Conservation (phyloP, 257 asterid genomes). For the Nicotiana sylvestris region DNA sequence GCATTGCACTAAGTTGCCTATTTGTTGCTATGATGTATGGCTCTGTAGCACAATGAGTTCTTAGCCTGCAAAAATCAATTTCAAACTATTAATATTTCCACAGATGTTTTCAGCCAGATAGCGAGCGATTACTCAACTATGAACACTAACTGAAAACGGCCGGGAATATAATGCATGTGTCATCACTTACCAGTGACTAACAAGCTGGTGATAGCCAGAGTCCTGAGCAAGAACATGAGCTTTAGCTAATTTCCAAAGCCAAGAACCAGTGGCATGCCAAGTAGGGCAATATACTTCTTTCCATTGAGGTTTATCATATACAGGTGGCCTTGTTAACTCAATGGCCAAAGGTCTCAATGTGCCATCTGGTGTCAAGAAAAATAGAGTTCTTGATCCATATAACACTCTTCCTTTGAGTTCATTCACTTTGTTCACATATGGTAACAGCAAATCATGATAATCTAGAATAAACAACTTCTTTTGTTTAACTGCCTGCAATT, state of each 20-base stretch:
- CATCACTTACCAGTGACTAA: slow-evolving; percentile 65
- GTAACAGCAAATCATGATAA: slow-evolving; percentile 66
- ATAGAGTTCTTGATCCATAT: slow-evolving; percentile 73
- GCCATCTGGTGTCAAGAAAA: slow-evolving; percentile 43
- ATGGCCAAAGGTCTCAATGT: slow-evolving; percentile 63
- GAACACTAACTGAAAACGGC: too few relatives aligned
- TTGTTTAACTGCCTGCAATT: slow-evolving; percentile 53
- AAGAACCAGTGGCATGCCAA: slow-evolving; percentile 53
- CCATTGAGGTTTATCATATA: slow-evolving; percentile 63
- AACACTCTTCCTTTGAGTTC: slow-evolving; percentile 46
- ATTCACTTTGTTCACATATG: slow-evolving; percentile 63
- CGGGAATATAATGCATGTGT: background rate
- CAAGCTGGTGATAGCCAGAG: slow-evolving; percentile 63
- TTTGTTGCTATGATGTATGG: slow-evolving; percentile 74
- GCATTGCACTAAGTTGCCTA: slow-evolving; percentile 76
- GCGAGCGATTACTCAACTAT: too few relatives aligned
- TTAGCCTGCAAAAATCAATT: slow-evolving; percentile 41
- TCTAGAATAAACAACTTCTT: slow-evolving; percentile 67
- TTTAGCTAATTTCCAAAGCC: slow-evolving; percentile 83
- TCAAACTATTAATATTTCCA: too few relatives aligned
- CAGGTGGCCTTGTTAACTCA: slow-evolving; percentile 68
- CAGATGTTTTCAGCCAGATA: too few relatives aligned
- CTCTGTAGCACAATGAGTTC: slow-evolving; percentile 68
- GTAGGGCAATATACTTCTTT: slow-evolving; percentile 35
- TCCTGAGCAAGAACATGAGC: slow-evolving; percentile 73